A percentile compares a stretch with the other conserved stretches of the same genome.
Conservation (phyloP, 2,329 filamentous ascomycete genomes). For the Capronia coronata region DNA sequence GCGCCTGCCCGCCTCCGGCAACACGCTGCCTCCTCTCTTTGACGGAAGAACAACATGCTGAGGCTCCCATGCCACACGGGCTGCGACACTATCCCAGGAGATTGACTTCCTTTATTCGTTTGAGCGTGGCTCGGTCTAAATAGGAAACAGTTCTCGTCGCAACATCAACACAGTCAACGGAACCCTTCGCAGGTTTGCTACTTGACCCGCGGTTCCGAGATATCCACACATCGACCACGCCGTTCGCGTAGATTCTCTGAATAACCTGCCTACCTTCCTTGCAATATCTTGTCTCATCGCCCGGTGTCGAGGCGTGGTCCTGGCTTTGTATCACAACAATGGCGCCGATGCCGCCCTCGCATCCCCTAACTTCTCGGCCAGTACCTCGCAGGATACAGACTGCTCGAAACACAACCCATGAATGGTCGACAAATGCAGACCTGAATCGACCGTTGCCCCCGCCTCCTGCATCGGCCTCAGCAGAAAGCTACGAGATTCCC, state of each 20-base stretch:
- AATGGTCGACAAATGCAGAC: slow-evolving; percentile 15
- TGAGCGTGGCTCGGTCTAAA: slow-evolving; percentile 1
- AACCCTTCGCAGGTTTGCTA: background rate
- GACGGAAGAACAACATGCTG: slow-evolving; percentile 15
- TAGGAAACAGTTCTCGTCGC: slow-evolving; percentile 1
- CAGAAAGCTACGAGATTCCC: slow-evolving; percentile 29
- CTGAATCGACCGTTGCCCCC: slow-evolving; percentile 25
- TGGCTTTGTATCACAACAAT: slow-evolving; percentile 9
- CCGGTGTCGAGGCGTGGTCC: slow-evolving; percentile 1
- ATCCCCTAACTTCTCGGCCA: slow-evolving; percentile 10
- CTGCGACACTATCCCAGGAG: slow-evolving; percentile 22
- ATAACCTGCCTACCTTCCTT: background rate
- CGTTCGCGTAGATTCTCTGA: slow-evolving; percentile 13
- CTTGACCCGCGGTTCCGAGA: slow-evolving; percentile 5
- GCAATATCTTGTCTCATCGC: background rate
- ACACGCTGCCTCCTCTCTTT: slow-evolving; percentile 8
- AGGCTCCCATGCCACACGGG: slow-evolving; percentile 13
- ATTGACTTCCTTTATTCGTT: slow-evolving; percentile 12
- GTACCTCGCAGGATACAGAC: slow-evolving; percentile 16
- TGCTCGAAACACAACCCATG: slow-evolving; percentile 6
- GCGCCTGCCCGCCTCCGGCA: slow-evolving; percentile 13
- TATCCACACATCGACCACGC: slow-evolving; percentile 1
- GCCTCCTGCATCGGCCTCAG: slow-evolving; percentile 18
- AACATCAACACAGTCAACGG: background rate
- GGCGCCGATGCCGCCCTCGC: slow-evolving; percentile 17